These are phyloP conservation scores for Delonix regia DNA, from an alignment of 306 rosid species.

Conservation along the genomic window DNA sequence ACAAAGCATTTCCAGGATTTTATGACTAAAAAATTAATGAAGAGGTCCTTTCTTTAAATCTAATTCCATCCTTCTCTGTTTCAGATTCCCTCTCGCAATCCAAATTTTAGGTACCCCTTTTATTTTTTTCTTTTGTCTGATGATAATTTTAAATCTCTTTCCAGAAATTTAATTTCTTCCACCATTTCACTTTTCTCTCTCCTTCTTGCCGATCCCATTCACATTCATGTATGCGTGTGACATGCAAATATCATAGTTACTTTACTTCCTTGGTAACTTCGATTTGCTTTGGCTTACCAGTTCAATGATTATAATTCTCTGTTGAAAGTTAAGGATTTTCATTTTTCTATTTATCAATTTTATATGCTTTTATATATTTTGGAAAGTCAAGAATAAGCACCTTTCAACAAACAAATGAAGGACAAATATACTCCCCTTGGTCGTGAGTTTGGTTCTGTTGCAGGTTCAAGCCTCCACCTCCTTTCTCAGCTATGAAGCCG, in stretches of 20 bases:
- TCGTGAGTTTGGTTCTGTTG: too few species aligned
- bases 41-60: too few species aligned
- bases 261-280: not conserved
- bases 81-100: conserved; percentile 6
- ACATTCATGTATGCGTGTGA: conserved; percentile 42
- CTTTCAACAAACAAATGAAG: too few species aligned
- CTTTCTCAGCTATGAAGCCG: too few species aligned
- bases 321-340: not conserved
- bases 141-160: not conserved
- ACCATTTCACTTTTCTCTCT: conserved; percentile 5
- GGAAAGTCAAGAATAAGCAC: too few species aligned
- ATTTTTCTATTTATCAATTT: not conserved
- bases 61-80: not conserved
- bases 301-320: conserved; percentile 6
- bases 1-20: too few species aligned
- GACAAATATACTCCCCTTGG: too few species aligned
- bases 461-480: too few species aligned
- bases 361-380: conserved; percentile 2
- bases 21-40: too few species aligned
- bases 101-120: conserved; percentile 38
- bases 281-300: not conserved
- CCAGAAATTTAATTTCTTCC: not conserved
- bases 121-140: not conserved
- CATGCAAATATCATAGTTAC: conserved; percentile 37
- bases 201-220: conserved; percentile 2